Conservation (phyloP, 1,139 yeast genomes). For the Yamadazyma atmosphaerica region DNA sequence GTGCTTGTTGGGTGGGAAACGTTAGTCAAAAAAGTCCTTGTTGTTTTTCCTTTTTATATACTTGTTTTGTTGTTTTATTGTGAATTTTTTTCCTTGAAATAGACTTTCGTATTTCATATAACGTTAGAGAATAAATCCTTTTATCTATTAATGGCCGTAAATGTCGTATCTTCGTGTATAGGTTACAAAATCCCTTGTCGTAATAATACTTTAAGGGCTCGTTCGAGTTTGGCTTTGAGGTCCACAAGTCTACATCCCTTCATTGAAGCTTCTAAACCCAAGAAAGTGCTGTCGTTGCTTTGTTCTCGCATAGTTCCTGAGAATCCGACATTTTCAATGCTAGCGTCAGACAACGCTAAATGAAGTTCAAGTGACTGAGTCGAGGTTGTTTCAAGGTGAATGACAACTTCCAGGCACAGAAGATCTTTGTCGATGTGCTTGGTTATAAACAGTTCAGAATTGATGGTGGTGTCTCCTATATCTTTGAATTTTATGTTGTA, state of each 20-base stretch:
- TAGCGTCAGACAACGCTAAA: not conserved
- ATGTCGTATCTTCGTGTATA: not conserved
- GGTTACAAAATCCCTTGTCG: not conserved
- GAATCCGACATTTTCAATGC: not conserved
- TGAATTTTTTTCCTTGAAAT: conserved; percentile 1
- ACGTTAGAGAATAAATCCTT: conserved; percentile 2
- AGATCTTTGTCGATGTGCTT: conserved; percentile 24
- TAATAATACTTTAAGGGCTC: not conserved
- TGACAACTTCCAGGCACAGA: conserved; percentile 15
- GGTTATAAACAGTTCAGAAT: conserved; percentile 5
- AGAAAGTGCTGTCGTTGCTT: not conserved
- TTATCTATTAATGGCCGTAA: not conserved
- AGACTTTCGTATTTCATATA: conserved; percentile 1
- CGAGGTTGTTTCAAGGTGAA: not conserved
- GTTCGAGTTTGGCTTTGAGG: not conserved
- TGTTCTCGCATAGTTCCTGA: not conserved
- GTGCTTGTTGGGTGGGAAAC: no score
- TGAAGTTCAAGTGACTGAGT: not conserved
- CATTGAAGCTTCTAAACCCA: not conserved
- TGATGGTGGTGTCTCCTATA: conserved; percentile 2
- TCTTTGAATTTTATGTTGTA: conserved; percentile 12
- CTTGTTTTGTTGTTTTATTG: conserved; percentile 1
- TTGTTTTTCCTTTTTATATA: conserved; percentile 1
- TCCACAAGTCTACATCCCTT: not conserved
- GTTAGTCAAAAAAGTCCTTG: conserved; percentile 1